Base-by-base conservation (phyloP, 2,329 filamentous ascomycete species). In the Apiospora phragmitis region DNA sequence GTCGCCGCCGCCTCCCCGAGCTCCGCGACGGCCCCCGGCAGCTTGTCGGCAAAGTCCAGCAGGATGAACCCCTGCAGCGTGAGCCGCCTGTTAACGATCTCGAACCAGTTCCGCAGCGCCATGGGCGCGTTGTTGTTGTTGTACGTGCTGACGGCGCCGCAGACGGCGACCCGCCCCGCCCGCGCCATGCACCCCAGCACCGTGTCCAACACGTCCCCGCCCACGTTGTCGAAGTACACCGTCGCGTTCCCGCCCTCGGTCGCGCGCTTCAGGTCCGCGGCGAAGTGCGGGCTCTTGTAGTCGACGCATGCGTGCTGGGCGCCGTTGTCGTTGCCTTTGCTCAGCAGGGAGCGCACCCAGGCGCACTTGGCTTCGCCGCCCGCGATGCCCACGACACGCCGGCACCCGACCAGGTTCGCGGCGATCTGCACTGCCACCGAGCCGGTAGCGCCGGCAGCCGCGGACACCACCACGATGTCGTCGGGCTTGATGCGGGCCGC, bases 301-400 rank as follows among this genome's bases (percentile, higher is more conserved):
- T 87, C 88, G 84, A 95, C 93, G 75, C 89, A 94, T 87, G 96
- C 95, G 87, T 97, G 86, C 97, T 96, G 84, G 95, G 96, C 12
- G 91, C 94, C 21, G 74, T 89, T 89, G 65, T 83, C 83, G 65
- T 85, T 82, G 69, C 88, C 86, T 74, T 85, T 88, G 9, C 85
- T 85, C 1, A 88, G 82, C 77, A 87, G 83, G 68, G 85, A 81
- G 45, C 74, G 78, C 69, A 88, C 81, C 80, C 90, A 96, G 26
- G 92, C 89, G 32, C 94, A 85, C 85, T 97, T 97, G 83, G 0
- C 82, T 77, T 92, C 91, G 77, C 92, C 29, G 90, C 94, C 94
- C 18, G 94, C 93, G 68, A 90, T 93, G 26, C 94, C 94, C 73
- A 97, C 91, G 59, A 97, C 94, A 59, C 82, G 81, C 4, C 87